Percentiles rank a stretch among this genome's conserved stretches.
These are phyloP conservation scores for Dioscorea alata DNA, from an alignment of 106 monocot genomes.

Conservation along the genomic window DNA sequence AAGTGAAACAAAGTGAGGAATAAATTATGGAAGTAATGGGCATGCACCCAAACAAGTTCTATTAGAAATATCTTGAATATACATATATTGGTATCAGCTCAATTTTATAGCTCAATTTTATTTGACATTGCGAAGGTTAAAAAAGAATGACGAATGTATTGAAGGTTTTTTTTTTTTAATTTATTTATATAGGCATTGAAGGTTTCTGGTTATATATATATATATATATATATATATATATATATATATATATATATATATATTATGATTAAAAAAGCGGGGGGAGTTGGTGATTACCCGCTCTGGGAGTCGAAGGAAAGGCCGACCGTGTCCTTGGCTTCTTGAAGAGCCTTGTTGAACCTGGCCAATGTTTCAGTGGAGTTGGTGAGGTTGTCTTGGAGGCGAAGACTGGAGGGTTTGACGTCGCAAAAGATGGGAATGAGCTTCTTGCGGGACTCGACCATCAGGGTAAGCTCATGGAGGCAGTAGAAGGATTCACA, in stretches of 20 bases:
- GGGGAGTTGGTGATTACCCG: not conserved
- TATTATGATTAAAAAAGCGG: not conserved
- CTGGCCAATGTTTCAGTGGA: not conserved
- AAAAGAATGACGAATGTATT: no score
- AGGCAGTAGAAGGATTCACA: constrained; percentile 57
- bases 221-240: no score
- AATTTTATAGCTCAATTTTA: not conserved
- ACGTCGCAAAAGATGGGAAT: constrained; percentile 56
- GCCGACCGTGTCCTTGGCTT: constrained; percentile 1
- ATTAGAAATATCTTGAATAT: no score
- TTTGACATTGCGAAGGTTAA: not conserved
- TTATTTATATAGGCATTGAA: no score
- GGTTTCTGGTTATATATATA: no score
- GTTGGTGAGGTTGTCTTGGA: not conserved
- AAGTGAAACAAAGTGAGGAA: not conserved
- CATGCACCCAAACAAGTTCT: not conserved
- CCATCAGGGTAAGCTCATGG: constrained; percentile 43
- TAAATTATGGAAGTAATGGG: not conserved
- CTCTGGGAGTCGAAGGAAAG: constrained; percentile 4
- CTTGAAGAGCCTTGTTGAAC: constrained; percentile 1
- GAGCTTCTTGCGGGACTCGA: constrained; percentile 40
- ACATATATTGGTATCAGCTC: not conserved
- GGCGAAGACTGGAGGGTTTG: constrained; percentile 29
- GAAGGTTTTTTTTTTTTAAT: no score
- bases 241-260: no score